Conservation (phyloP, 805 yeast species). For the Cyberlindnera maclurae region DNA sequence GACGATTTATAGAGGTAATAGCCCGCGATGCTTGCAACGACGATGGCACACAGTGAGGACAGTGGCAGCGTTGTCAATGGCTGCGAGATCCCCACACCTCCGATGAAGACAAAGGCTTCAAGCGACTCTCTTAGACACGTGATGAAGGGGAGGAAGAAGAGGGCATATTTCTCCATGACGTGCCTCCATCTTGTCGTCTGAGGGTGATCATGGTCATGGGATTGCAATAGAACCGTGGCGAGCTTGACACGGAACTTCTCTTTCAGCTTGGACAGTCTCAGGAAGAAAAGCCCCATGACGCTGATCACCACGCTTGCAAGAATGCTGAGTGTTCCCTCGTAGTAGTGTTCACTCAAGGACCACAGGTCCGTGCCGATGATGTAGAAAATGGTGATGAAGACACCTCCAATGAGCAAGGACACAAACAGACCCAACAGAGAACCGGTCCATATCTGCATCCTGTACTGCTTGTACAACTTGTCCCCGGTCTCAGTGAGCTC, state of each 20-base stretch:
- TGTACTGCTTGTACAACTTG: constrained; percentile 36
- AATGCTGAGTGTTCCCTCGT: constrained; percentile 82
- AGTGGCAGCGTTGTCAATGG: constrained; percentile 60
- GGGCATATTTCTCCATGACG: constrained; percentile 53
- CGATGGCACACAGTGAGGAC: constrained; percentile 52
- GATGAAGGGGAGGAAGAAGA: constrained; percentile 73
- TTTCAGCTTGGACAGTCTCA: constrained; percentile 74
- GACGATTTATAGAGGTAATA: constrained; percentile 68
- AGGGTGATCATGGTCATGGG: constrained; percentile 7
- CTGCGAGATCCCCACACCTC: constrained; percentile 77
- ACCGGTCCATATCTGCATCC: constrained; percentile 76
- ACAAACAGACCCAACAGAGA: constrained; percentile 63
- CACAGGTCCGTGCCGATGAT: constrained; percentile 77
- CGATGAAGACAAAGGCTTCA: constrained; percentile 87
- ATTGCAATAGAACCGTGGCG: constrained; percentile 32
- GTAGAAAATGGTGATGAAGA: constrained; percentile 65
- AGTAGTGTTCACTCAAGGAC: constrained; percentile 80
- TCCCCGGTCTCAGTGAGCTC: constrained; percentile 22
- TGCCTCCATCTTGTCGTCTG: constrained; percentile 22
- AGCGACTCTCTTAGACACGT: constrained; percentile 86
- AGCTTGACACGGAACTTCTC: constrained; percentile 71
- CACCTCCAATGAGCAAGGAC: constrained; percentile 67
- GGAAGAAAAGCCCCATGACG: constrained; percentile 77
- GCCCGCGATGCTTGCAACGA: constrained; percentile 60
- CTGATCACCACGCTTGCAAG: constrained; percentile 75